phyloP scores from a whole-genome alignment of 352 stramenopile genomes.

The Globisporangium solare region DNA sequence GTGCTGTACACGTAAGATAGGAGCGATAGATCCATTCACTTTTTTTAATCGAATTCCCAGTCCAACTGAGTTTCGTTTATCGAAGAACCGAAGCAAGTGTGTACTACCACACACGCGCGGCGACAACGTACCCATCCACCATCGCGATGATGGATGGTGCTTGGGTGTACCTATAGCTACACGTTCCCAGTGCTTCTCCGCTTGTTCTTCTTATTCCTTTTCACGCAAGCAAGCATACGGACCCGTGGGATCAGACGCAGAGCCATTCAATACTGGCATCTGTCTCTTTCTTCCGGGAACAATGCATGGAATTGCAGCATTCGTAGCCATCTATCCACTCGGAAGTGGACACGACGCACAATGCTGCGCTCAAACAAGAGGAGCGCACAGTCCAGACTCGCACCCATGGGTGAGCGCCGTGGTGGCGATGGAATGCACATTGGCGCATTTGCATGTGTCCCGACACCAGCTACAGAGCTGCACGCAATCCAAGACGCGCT shows the following conservation, averaged over 20 bases:
- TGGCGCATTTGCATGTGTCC: too few species aligned
- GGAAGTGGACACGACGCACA: too few species aligned
- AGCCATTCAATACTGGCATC: background rate
- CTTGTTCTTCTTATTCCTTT: background rate
- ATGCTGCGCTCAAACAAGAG: background rate
- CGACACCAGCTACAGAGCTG: background rate
- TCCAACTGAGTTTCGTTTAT: too few species aligned
- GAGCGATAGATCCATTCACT: too few species aligned
- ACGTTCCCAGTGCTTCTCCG: background rate
- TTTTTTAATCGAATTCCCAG: too few species aligned
- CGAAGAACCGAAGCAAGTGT: too few species aligned
- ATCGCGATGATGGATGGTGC: background rate
- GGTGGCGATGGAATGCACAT: background rate
- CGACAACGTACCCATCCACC: background rate
- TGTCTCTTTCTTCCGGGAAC: background rate
- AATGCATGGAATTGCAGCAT: background rate
- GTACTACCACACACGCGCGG: too few species aligned
- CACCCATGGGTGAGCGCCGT: background rate
- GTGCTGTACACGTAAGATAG: too few species aligned
- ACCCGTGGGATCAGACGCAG: too few species aligned
- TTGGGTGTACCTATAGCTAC: background rate
- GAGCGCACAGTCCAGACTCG: background rate
- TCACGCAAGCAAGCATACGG: background rate
- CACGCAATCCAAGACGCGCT: background rate
- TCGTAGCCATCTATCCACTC: background rate